These are phyloP conservation scores for Leucocoprinus sp. DNA, from an alignment of 768 basidiomycete genomes.

Conservation along the genomic window DNA sequence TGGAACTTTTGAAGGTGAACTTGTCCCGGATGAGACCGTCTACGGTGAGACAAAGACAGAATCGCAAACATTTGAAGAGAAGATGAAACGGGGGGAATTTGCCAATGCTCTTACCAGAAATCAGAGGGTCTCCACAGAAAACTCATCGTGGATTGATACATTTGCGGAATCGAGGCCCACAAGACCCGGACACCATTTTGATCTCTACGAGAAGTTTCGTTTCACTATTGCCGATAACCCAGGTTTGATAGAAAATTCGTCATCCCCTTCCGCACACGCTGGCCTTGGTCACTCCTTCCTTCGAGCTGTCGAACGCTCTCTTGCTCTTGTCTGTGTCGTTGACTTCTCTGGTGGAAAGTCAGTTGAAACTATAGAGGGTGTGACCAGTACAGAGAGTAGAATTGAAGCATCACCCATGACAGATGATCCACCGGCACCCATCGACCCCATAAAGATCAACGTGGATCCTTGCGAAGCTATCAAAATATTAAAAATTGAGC, in stretches of 20 bases:
- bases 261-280: conserved; percentile 25
- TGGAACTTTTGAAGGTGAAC: conserved; percentile 61
- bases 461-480: conserved; percentile 71
- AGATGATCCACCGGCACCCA: neutral
- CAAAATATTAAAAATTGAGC: conserved; percentile 62
- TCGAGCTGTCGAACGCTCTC: conserved; percentile 86
- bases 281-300: conserved; percentile 94
- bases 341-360: conserved; percentile 59
- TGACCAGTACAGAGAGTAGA: too few relatives aligned
- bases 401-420: too few relatives aligned
- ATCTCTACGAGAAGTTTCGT: conserved; percentile 65
- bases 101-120: conserved; percentile 46
- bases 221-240: conserved; percentile 98
- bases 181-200: conserved; percentile 39
- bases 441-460: neutral
- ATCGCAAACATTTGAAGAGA: conserved; percentile 33
- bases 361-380: neutral
- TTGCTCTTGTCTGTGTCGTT: conserved; percentile 86
- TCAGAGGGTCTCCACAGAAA: conserved; percentile 23
- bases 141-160: conserved; percentile 2
- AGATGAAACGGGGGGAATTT: conserved; percentile 44
- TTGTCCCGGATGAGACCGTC: conserved; percentile 34
- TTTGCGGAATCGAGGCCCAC: conserved; percentile 7
- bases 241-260: conserved; percentile 74
- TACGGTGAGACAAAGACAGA: conserved; percentile 66